phyloP scores from a whole-genome alignment of 345 rosid genomes.

The Theobroma cacao region DNA sequence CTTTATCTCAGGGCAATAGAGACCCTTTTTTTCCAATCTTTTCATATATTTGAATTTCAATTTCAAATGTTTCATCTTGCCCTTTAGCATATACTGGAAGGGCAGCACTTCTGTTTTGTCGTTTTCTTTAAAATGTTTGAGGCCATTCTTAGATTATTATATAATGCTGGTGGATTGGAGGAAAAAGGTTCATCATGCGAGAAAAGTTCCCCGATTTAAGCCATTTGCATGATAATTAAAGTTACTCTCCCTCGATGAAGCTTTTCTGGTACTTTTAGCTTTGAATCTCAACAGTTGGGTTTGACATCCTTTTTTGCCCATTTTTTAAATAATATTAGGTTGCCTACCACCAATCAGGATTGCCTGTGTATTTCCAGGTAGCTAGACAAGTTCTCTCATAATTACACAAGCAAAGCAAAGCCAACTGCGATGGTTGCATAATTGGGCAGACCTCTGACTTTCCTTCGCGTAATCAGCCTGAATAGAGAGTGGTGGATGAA shows the following conservation, averaged over 20 bases:
- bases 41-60: not conserved
- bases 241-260: not conserved
- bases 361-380: not conserved
- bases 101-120: not conserved
- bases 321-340: constrained; percentile 2
- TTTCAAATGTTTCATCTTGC: not conserved
- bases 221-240: constrained; percentile 17
- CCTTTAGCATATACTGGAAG: not conserved
- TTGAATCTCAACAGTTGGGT: not conserved
- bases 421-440: not conserved
- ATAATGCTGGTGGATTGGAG: not conserved
- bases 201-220: constrained; percentile 16
- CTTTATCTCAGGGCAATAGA: not conserved
- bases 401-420: not conserved
- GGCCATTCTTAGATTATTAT: not conserved
- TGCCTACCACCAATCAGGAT: not conserved
- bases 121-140: not conserved
- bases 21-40: not conserved
- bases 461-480: not conserved
- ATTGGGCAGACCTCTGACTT: not conserved
- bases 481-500: not conserved
- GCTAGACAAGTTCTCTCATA: no score
- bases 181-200: constrained; percentile 1
- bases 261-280: not conserved
- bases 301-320: not conserved